phyloP scores from a whole-genome alignment of 305 asterid species.

The Fraxinus xanthoxyloides region DNA sequence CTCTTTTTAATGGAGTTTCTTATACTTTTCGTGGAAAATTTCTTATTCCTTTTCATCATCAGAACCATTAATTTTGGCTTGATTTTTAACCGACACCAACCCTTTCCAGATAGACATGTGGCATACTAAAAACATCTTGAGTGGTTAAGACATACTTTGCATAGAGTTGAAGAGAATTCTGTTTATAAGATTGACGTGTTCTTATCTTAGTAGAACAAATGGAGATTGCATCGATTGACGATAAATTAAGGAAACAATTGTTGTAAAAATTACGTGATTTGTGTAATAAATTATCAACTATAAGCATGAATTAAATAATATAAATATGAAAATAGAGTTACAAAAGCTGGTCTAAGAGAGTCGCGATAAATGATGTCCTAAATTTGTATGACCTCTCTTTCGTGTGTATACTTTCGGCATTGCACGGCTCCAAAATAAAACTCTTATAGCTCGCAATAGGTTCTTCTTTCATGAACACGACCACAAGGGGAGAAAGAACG shows the following conservation, averaged over 20 bases:
- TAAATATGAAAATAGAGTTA: no score
- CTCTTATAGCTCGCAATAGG: no score
- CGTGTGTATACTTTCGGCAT: no score
- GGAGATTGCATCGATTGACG: not conserved
- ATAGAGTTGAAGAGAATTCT: not conserved
- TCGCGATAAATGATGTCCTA: no score
- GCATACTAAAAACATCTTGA: not conserved
- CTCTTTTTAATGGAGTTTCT: conserved; percentile 29
- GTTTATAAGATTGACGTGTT: not conserved
- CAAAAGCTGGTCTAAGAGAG: no score
- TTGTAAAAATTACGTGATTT: no score
- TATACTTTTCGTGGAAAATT: conserved; percentile 25
- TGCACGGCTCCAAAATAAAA: no score
- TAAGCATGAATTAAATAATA: no score
- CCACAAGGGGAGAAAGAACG: no score
- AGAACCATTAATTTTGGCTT: conserved; percentile 1
- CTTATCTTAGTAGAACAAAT: not conserved
- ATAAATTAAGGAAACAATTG: not conserved
- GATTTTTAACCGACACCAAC: not conserved
- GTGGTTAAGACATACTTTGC: not conserved
- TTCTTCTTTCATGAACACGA: no score
- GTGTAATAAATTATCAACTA: no score
- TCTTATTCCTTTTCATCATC: conserved; percentile 18
- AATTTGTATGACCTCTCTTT: no score
- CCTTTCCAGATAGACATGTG: not conserved